Evolutionary conservation across 2,329 filamentous ascomycete species (phyloP), one percentile per base, ranked within the genome.

Genomic region (Xylariales sp.): DNA sequence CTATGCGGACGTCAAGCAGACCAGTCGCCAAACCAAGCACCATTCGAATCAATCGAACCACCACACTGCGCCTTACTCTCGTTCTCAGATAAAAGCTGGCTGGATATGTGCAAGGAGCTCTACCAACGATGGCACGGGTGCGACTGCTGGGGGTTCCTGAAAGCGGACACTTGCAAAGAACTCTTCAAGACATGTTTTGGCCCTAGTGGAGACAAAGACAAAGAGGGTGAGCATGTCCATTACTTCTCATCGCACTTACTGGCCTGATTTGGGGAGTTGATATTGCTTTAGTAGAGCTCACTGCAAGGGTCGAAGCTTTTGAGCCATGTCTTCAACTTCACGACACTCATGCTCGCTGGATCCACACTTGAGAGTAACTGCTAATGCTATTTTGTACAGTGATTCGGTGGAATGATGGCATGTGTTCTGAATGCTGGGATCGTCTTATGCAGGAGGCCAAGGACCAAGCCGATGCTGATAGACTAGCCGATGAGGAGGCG

Each of bases 361-460:
- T n/a, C n/a, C n/a, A n/a, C n/a, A n/a, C n/a, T n/a, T n/a, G n/a
- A n/a, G n/a, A n/a, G n/a, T n/a, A n/a, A n/a, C n/a, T n/a, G n/a
- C n/a, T n/a, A n/a, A n/a, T n/a, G n/a, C n/a, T 27, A n/a, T n/a
- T 27, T n/a, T 31, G 8, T 19, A 15, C 29, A 40, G 52, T 61
- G 12, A 38, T 56, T 10, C 50, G 51, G 37, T 59, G 57, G 57
- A 60, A 61, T 27, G 53, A 58, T 3, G 57, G 58, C 18, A 58
- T 59, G 56, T 61, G 59, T 28, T 55, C 51, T 16, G 57, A 59
- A 41, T 61, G 59, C 44, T 60, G 56, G 57, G 56, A 60, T 21
- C 52, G 59, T 18, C 51, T 59, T 14, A 21, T 60, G 38, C 45
- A 50, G 25, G 57, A 60, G 48, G 58, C 57, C 16, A 51, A 50